Evolutionary conservation across 2,329 filamentous ascomycete genomes (phyloP), one percentile per base, ranked within the genome.

Genomic region (Beauveria bassiana): DNA sequence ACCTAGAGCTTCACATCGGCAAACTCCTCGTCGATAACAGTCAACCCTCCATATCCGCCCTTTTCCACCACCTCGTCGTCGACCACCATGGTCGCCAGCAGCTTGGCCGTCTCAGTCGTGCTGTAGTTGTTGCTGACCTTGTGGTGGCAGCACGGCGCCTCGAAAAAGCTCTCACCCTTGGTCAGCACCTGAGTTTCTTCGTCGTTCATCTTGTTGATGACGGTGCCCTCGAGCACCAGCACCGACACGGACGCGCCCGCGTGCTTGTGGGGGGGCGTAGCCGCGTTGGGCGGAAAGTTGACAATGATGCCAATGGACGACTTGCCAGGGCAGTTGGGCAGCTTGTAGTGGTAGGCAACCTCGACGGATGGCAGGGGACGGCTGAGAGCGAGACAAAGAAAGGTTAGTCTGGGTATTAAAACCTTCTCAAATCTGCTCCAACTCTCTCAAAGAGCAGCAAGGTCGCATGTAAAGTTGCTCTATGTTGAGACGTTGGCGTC

Each of bases 171-270:
- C 12, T 66, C 67, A 6, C 67, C 67, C 12, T 63, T 58, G 24
- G 49, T 56, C 42, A 66, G 66, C 9, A 68, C 64, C 22, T 59
- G 51, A 3, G 67, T 63, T 5, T 64, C 64, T 18, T 61, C 62
- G 47, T 64, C 57, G 46, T 67, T 66, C 67, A 68, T 68, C 61
- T 67, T 65, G 66, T 67, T 68, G 22, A 68, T 62, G 12, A 68
- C 46, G 9, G 60, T 52, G 31, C 67, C 67, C 26, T 65, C 55
- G 49, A 66, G 58, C n/a, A 66, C 63, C 20, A 55, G 53, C 5
- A 61, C 67, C 6, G 60, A 55, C 42, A 67, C 61, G 8, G 66
- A 61, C 16, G 67, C 67, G 20, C 64, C 66, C 14, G 61, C 66
- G 57, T 68, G 67, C 5, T 52, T 62, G 59, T 68, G 67, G 7